Evolutionary conservation across 2,329 filamentous ascomycete genomes (phyloP), one percentile per base, ranked within the genome.

Genomic region (Fusarium robinianum): DNA sequence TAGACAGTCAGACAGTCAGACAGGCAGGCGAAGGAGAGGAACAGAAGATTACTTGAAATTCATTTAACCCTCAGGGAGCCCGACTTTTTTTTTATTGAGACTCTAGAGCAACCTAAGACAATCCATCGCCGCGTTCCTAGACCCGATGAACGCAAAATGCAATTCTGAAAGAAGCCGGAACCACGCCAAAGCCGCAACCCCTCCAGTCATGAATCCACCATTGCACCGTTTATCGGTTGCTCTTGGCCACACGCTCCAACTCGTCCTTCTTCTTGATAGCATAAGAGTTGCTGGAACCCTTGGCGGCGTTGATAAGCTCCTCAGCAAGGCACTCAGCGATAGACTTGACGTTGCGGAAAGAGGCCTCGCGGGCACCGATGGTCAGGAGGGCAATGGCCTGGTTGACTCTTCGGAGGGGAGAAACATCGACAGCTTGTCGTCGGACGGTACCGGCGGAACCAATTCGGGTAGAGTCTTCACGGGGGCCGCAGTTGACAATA

Each of bases 231-330:
- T 97, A 99, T 87, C 94, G 89, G 87, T 99, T 99, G 85, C 84
- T 90, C 90, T 99, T 99, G 80, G 94, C 94, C 69, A 99, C 94
- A 94, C 94, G 94, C 88, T 99, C 94, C 81, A 99, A 79, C 88
- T 99, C 95, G 78, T 99, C 94, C 92, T 99, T 99, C 90, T 99
- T 99, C 90, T 99, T 99, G 87, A 99, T 99, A 71, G 95, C 94
- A 77, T 97, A 99, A 65, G 91, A 96, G 90, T 99, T 99, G 81
- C 88, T 95, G 86, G 88, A 95, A 72, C 94, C 94, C 90, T 99
- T 99, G 77, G 95, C 95, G 74, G 95, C 95, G 84, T 99, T 99
- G 87, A 99, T 97, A 75, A 99, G 85, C 86, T 99, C 94, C 81
- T 99, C 95, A 73, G 94, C 94, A 69, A 99, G 81, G 83, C 94